Evolutionary conservation across 345 rosid species (phyloP).

Genomic region (Salix udensis): DNA sequence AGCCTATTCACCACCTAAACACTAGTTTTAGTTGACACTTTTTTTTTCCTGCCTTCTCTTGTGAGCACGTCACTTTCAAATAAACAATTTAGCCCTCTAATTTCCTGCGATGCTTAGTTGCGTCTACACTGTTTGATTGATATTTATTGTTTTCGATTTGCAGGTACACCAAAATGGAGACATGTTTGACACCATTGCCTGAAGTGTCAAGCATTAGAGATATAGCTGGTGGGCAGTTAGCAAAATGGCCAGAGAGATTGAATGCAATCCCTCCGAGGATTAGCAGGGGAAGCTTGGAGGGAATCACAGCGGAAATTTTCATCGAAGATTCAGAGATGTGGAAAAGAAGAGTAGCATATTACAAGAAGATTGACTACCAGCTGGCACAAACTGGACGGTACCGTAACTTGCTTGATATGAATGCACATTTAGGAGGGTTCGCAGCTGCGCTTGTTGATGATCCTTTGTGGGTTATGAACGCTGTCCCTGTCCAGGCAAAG

Average conservation of each 20-base stretch:
- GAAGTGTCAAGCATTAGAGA: conserved; percentile 53
- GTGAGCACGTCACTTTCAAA: background rate
- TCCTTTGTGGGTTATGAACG: conserved; percentile 87
- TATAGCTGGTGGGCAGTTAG: conserved; percentile 62
- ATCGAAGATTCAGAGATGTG: conserved; percentile 56
- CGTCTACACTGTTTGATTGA: background rate
- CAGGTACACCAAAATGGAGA: conserved; percentile 82
- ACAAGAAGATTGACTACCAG: conserved; percentile 64
- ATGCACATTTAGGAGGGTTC: conserved; percentile 71
- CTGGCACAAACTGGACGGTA: conserved; percentile 67
- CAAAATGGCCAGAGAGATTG: conserved; percentile 82
- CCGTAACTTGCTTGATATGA: conserved; percentile 90
- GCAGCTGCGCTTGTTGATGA: conserved; percentile 74
- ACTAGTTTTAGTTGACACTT: background rate
- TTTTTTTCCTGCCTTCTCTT: background rate
- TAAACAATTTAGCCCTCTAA: background rate
- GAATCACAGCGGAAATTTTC: conserved; percentile 50
- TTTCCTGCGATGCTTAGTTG: background rate
- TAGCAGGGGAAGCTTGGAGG: conserved; percentile 45
- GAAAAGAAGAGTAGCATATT: conserved; percentile 62
- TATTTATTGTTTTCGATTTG: background rate
- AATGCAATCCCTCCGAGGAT: conserved; percentile 75
- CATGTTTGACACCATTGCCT: conserved; percentile 80
- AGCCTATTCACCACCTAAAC: conserved; percentile 6
- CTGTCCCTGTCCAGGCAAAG: conserved; percentile 60